Base-by-base conservation (phyloP, 768 basidiomycete genomes). In the Boletus subcaerulescens region DNA sequence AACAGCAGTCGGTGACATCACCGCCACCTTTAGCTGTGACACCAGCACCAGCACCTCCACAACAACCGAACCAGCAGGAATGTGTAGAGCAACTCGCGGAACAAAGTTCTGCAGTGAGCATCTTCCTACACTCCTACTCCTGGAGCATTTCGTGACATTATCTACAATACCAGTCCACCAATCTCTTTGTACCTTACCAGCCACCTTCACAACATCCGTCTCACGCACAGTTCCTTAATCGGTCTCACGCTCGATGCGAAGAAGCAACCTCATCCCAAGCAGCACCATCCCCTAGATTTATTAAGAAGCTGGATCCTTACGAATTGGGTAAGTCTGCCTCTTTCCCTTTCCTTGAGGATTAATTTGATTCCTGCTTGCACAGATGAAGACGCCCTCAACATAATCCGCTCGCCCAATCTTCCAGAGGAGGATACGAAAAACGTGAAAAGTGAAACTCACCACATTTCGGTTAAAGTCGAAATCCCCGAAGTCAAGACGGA, bases 251-350 rank as follows among this genome's bases (percentile, higher is more conserved):
- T 4, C 31, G 15, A 46, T 7, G 2, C 3, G 41, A 44, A 2
- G 35, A 39, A 10, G 14, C 14, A 8, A 29, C 55, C 9, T 35
- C 45, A 9, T 33, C 51, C 18, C 14, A 11, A 29, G 9, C 43
- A 2, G 24, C 50, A 5, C 41, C 61, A n/a, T 53, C 35, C 5
- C 40, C 39, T 11, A 71, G 65, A 41, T 56, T 63, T 17, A 20
- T 67, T 35, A 69, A 58, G 42, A 69, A 69, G 40, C 36, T 67
- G 3, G 70, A 71, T 47, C 68, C 68, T 0, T 71, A 69, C 6
- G 67, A 70, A 36, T 24, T 68, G 18, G 70, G 70, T 59, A 17
- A 45, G 45, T 39, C 6, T 12, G 3, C 15, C 2, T 5, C 4
- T 20, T 22, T 17, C 38, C 1, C 2, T 42, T 7, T 5, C 35